Conservation (phyloP, 1,139 yeast genomes). For the Lodderomyces parapsilosis region DNA sequence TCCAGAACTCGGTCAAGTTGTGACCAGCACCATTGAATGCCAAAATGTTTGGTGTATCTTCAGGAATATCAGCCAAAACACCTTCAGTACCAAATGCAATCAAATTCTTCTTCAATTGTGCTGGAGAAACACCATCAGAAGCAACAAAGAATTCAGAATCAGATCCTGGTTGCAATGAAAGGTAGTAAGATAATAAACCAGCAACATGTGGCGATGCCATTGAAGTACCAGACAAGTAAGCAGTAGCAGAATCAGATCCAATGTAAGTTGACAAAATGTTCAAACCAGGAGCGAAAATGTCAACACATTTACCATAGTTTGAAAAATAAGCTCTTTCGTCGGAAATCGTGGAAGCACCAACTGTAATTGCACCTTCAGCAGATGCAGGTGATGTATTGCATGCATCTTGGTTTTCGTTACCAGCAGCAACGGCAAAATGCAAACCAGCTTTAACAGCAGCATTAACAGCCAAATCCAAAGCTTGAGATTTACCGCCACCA, state of each 20-base stretch:
- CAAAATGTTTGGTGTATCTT: constrained; percentile 82
- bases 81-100: constrained; percentile 76
- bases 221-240: constrained; percentile 94
- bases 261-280: constrained; percentile 82
- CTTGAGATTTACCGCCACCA: constrained; percentile 82
- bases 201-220: constrained; percentile 99
- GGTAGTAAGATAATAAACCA: constrained; percentile 84
- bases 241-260: constrained; percentile 69
- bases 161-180: constrained; percentile 86
- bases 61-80: constrained; percentile 68
- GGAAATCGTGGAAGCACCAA: constrained; percentile 76
- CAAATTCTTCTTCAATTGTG: constrained; percentile 84
- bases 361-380: constrained; percentile 73
- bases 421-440: constrained; percentile 87
- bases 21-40: constrained; percentile 94
- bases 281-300: constrained; percentile 82
- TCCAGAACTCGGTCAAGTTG: constrained; percentile 74
- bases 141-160: constrained; percentile 70
- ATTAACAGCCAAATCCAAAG: constrained; percentile 78
- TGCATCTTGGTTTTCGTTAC: constrained; percentile 84
- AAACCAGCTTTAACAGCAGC: constrained; percentile 82
- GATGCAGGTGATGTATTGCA: constrained; percentile 83
- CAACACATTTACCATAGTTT: constrained; percentile 83
- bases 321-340: constrained; percentile 80
- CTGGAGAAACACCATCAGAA: constrained; percentile 68